Evolutionary conservation across 768 basidiomycete genomes (phyloP).

Genomic region (Imleria badia): DNA sequence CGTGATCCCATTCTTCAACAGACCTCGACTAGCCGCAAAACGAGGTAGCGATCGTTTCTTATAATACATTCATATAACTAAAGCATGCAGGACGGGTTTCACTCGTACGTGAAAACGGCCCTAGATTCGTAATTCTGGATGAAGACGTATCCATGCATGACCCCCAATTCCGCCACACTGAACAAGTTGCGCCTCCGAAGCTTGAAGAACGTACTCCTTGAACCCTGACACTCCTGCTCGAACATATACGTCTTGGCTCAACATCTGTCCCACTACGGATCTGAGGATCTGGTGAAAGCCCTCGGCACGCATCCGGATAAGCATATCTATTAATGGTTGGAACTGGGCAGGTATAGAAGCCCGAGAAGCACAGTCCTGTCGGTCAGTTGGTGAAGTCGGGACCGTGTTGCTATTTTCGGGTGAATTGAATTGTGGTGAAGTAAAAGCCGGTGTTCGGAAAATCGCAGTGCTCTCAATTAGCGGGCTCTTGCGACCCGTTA

Average conservation of each 20-base stretch:
- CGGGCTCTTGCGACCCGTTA: conserved; percentile 6
- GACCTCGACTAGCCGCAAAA: background rate
- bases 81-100: conserved; percentile 9
- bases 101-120: conserved; percentile 4
- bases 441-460: background rate
- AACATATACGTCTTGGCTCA: conserved; percentile 37
- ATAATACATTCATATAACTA: conserved; percentile 18
- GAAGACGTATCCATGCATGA: conserved; percentile 37
- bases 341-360: conserved; percentile 17
- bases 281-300: conserved; percentile 37
- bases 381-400: background rate
- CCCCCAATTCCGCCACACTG: conserved; percentile 40
- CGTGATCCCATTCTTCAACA: background rate
- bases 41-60: conserved; percentile 3
- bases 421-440: background rate
- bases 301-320: conserved; percentile 32
- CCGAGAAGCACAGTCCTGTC: background rate
- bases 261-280: conserved; percentile 35
- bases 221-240: conserved; percentile 42
- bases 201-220: conserved; percentile 40
- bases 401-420: background rate
- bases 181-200: conserved; percentile 39
- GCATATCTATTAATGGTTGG: conserved; percentile 32
- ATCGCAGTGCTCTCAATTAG: conserved; percentile 2
- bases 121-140: conserved; percentile 23